These are phyloP conservation scores for Glycine soja DNA, from an alignment of 306 rosid species.

Conservation along the genomic window DNA sequence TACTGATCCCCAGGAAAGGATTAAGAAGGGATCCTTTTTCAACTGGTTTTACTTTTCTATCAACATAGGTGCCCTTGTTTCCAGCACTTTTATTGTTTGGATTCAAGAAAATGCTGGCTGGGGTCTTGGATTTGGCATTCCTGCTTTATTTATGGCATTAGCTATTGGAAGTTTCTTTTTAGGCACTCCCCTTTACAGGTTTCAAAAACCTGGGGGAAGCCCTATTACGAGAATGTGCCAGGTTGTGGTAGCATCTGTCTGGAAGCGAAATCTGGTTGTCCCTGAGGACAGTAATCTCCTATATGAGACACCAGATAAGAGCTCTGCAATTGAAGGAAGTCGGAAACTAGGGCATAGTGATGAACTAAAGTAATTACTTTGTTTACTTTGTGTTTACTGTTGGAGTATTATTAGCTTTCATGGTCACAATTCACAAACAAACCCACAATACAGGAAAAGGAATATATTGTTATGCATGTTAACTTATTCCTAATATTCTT, in stretches of 20 bases:
- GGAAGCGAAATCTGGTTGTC: slow-evolving; percentile 64
- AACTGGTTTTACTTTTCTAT: slow-evolving; percentile 94
- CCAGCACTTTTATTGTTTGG: slow-evolving; percentile 81
- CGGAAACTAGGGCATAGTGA: slow-evolving; percentile 87
- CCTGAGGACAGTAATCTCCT: slow-evolving; percentile 80
- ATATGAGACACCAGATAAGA: slow-evolving; percentile 78
- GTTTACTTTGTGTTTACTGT: slow-evolving; percentile 25
- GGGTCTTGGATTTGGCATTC: slow-evolving; percentile 97
- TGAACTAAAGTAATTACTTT: slow-evolving; percentile 70
- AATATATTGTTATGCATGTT: not conserved
- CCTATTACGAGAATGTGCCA: slow-evolving; percentile 96
- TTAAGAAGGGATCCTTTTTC: slow-evolving; percentile 84
- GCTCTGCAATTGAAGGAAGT: slow-evolving; percentile 93
- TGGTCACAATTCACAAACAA: not conserved
- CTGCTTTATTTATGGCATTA: slow-evolving; percentile 78
- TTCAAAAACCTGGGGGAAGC: slow-evolving; percentile 87
- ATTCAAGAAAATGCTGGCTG: slow-evolving; percentile 92
- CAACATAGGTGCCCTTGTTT: slow-evolving; percentile 76
- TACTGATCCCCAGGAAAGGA: slow-evolving; percentile 75
- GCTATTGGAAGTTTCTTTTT: slow-evolving; percentile 74
- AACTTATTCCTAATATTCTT: slow-evolving; percentile 16
- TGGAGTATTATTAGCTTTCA: slow-evolving; percentile 22
- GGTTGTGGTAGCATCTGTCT: slow-evolving; percentile 87
- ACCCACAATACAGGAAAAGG: slow-evolving; percentile 6
- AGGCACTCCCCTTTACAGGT: slow-evolving; percentile 82